Evolutionary conservation across 106 monocot species (phyloP).

Genomic region (Dendrobium officinale): DNA sequence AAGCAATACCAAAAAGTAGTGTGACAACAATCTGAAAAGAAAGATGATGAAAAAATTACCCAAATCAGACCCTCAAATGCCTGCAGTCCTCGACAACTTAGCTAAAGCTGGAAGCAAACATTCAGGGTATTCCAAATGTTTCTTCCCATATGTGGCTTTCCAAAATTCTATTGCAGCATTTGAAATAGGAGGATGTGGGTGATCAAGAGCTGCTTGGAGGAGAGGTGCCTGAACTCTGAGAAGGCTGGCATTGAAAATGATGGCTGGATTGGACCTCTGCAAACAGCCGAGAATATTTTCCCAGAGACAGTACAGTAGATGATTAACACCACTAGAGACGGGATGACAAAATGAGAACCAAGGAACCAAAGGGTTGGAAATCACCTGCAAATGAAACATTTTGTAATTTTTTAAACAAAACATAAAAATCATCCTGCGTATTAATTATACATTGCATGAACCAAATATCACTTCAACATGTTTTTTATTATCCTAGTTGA

Average conservation of each 20-base stretch:
- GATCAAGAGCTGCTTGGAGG: slow-evolving; percentile 34
- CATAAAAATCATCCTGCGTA: no score
- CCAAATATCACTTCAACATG: neutral
- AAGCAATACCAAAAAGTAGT: no score
- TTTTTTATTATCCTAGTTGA: no score
- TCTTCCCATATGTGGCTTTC: slow-evolving; percentile 27
- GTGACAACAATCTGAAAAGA: no score
- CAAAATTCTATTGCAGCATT: slow-evolving; percentile 26
- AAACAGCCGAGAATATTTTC: slow-evolving; percentile 23
- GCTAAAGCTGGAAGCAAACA: slow-evolving; percentile 26
- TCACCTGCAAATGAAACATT: slow-evolving; percentile 23
- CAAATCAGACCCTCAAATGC: neutral
- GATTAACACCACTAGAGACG: slow-evolving; percentile 4
- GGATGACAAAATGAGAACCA: slow-evolving; percentile 21
- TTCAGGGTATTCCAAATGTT: slow-evolving; percentile 14
- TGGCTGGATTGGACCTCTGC: slow-evolving; percentile 25
- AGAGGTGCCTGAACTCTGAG: slow-evolving; percentile 24
- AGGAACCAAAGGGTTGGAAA: slow-evolving; percentile 24
- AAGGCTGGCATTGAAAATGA: slow-evolving; percentile 28
- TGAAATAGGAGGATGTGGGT: slow-evolving; percentile 36
- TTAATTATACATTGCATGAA: neutral
- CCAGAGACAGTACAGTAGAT: slow-evolving; percentile 33
- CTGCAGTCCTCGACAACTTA: slow-evolving; percentile 21
- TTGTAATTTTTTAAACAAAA: neutral
- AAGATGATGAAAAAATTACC: no score